Evolutionary conservation across 257 asterid genomes (phyloP), one percentile per base, ranked within the genome.

Genomic region (Henckelia pumila): DNA sequence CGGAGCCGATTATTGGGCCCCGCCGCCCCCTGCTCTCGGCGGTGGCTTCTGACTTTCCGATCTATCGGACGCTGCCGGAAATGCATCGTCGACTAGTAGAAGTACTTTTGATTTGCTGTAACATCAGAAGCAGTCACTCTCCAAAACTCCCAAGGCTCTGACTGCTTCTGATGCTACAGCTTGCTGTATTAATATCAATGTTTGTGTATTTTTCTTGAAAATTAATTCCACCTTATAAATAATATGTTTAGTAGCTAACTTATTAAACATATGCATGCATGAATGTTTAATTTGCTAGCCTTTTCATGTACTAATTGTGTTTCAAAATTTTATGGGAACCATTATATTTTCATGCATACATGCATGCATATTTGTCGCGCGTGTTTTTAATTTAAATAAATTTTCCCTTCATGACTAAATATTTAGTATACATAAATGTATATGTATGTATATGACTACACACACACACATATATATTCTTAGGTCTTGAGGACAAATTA

Each of bases 1-100:
- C 17, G 95, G 86, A 5, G 96, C 83, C 49, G 84, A 85, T 62
- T 85, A 73, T 25, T 85, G 88, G 90, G 78, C 83, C 3, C 79
- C 86, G 28, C 61, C 88, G 1, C 77, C 85, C 21, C 60, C 88
- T 1, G 56, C 85, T 14, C 57, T 82, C 7, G 88, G 84, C 10
- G 84, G 86, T 7, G 84, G 82, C 33, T 78, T 80, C 23, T 82
- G 62, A 64, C 56, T 37, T n/a, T 23, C 20, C 32, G 0, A 7
- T 7, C 53, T 20, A 4, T 16, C 53, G 0, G n/a, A 5, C 52
- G 1, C n/a, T 2, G 20, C 7, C 53, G n/a, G n/a, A 40, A 40
- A 40, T 13, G 0, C 52, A 40, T 28, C 21, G 20, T 47, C 3
- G 16, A 47, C 2, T 17, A 47, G 55, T 4, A 13, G 26, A 3